Conservation (phyloP, 768 basidiomycete species). For the Rhizopogon roseolus region DNA sequence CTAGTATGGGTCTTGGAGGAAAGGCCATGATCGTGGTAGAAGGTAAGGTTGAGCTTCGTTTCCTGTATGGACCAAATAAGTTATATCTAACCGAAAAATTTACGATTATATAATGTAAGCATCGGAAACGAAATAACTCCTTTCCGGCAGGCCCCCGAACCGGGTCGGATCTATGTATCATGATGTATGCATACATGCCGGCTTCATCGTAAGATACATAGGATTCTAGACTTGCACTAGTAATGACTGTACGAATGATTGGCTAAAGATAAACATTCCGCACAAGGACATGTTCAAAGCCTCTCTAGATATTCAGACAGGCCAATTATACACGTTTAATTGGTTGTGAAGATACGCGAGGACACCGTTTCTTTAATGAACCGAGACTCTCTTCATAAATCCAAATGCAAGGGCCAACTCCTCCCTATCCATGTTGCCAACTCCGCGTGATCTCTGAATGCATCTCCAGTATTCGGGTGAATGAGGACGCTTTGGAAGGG, state of each 20-base stretch:
- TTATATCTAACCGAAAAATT: too few species aligned
- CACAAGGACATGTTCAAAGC: background rate
- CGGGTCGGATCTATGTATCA: too few species aligned
- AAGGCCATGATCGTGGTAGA: constrained; percentile 21
- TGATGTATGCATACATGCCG: too few species aligned
- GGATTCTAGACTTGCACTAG: too few species aligned
- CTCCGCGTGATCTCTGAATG: constrained; percentile 57
- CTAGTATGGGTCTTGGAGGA: constrained; percentile 47
- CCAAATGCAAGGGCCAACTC: constrained; percentile 49
- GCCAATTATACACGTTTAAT: too few species aligned
- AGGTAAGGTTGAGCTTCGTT: background rate
- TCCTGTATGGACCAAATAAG: background rate
- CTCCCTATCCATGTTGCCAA: constrained; percentile 63
- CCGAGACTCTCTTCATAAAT: constrained; percentile 25
- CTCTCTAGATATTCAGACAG: background rate
- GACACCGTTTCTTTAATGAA: background rate
- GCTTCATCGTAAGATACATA: too few species aligned
- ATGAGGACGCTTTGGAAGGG: constrained; percentile 48
- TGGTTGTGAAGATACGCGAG: too few species aligned
- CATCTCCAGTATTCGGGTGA: constrained; percentile 64
- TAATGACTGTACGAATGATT: background rate
- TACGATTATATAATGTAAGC: too few species aligned
- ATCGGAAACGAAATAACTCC: too few species aligned
- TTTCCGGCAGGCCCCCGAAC: too few species aligned
- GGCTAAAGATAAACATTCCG: background rate